Evolutionary conservation across 2,329 filamentous ascomycete genomes (phyloP), one percentile per base, ranked within the genome.

Genomic region (Metarhizium humberi): DNA sequence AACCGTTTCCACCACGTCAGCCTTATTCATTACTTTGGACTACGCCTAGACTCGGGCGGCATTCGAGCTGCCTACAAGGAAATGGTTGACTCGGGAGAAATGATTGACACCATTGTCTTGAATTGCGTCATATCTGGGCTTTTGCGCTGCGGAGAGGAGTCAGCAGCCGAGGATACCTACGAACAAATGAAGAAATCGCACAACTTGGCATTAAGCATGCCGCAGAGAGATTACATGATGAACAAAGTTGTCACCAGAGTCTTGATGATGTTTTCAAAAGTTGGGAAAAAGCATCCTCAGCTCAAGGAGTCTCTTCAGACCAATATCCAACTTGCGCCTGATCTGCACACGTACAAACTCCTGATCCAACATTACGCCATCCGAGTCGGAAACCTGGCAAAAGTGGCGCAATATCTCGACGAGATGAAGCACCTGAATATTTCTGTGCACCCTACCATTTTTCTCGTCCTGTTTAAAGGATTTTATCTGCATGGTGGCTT

Each of bases 101-200:
- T 96, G 58, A 85, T 99, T 55, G 92, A 97, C 68, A 92, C 89
- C 0, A 78, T 87, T 3, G 87, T 91, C 14, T 78, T 97, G 68
- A 97, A 97, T 66, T 89, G 87, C 62, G 84, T 96, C 63, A 88
- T 97, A 58, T 78, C 84, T 0, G 85, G 90, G 2, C 78, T 97
- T 20, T 77, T 96, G 47, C 79, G 84, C 55, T 85, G 86, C 14
- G 86, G 87, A 45, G 92, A 99, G 65, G 81, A 86, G 43, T 73
- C 78, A 6, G 85, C 89, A 0, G 94, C 92, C 3, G 85, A 92
- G 62, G 79, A 87, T 57, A 82, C 96, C 11, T 96, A 96, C 64
- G 75, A 83, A 56, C 84, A 85, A 57, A 97, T 99, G 92, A 92
- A 91, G 68, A 72, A 71, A 2, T 74, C 82, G 32, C 76, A 84